Evolutionary conservation across 768 basidiomycete species (phyloP).

Genomic region (Psilocybe azurescens): DNA sequence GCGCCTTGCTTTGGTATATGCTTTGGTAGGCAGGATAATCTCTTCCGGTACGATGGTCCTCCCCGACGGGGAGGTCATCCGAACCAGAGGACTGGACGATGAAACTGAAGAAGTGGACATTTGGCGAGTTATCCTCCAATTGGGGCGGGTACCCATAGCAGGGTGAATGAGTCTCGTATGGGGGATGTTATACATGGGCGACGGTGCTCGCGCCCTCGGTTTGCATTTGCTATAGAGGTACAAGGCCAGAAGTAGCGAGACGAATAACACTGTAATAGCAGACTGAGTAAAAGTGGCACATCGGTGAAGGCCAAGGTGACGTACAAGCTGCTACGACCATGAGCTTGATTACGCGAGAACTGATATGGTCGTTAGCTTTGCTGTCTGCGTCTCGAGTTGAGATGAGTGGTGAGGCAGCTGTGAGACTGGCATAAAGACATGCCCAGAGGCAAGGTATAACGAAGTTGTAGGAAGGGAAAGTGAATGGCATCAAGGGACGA

Average conservation of each 20-base stretch:
- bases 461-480: background rate
- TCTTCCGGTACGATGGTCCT: background rate
- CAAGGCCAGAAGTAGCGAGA: slow-evolving; percentile 5
- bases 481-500: background rate
- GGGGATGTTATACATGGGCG: background rate
- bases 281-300: background rate
- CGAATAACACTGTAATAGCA: slow-evolving; percentile 7
- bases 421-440: background rate
- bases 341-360: background rate
- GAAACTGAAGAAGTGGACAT: background rate
- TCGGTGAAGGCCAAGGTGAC: background rate
- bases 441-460: background rate
- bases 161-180: background rate
- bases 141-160: background rate
- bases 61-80: background rate
- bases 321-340: slow-evolving; percentile 19
- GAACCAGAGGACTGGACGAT: background rate
- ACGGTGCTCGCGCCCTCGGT: background rate
- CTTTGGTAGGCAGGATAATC: background rate
- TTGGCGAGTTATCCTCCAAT: background rate
- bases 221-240: slow-evolving; percentile 13
- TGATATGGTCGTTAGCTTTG: background rate
- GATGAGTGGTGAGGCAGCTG: background rate
- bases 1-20: background rate
- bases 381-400: background rate